Evolutionary conservation across 495 filamentous ascomycete species (phyloP), one percentile per base, ranked within the genome.

Genomic region (Corynascus novoguineensis): DNA sequence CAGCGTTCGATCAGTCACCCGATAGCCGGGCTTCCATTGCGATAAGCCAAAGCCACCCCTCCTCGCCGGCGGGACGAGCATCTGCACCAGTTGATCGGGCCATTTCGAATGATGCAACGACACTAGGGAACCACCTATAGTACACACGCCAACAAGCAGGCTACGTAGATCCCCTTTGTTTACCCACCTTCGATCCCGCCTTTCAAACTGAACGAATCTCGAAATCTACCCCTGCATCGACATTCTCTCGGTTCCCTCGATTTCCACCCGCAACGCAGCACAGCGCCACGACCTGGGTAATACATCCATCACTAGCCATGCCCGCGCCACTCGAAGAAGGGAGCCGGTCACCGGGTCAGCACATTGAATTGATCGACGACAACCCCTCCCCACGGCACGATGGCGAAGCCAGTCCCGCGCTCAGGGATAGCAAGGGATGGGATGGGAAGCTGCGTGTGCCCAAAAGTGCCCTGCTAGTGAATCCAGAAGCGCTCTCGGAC

Each of bases 361-460:
- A 73, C 50, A 75, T 77, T 57, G 75, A 76, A 46, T 68, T 77
- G 19, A 58, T 71, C 42, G 64, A 74, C 35, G 70, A 71, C 27
- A 58, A 72, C 35, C 63, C 65, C 22, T 73, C 73, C 6, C 68
- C 72, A 8, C 64, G 62, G n/a, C 61, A 65, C 58, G 74, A 77
- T n/a, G 68, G 64, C 52, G 69, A 75, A 50, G 53, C 69, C 12
- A 76, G 72, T 46, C 73, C 73, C 11, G 68, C 69, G 14, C 66
- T 77, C 19, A 73, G 68, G 55, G 73, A 89, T 66, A 86, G 84
- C 70, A 89, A 86, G 65, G 91, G 91, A 52, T 97, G 91, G 91
- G 91, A 96, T 73, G 92, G 92, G 50, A 97, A 97, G 72, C 78
- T 95, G 50, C 78, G 92, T 15, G 69, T 89, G 10, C 82, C 86